Evolutionary conservation across 495 filamentous ascomycete species (phyloP), one percentile per base, ranked within the genome.

Genomic region (Xylaria nigripes): DNA sequence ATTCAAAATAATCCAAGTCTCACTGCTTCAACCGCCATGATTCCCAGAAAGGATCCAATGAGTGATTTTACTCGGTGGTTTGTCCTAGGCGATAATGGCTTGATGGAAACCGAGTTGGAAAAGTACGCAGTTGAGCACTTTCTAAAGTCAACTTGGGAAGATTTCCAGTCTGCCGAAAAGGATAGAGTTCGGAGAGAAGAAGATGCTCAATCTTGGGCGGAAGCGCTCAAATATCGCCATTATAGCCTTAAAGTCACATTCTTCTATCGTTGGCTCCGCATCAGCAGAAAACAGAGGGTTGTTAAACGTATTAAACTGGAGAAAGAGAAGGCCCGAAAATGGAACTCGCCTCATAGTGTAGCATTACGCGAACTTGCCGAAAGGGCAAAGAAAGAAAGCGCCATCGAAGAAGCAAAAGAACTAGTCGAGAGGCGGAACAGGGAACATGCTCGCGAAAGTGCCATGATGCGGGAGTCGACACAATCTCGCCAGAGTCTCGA

Each of bases 241-340:
- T 67, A 73, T 38, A 72, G 65, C 12, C 61, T 81, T 24, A 55
- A 59, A 12, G 65, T 72, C 25, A 79, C 75, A 44, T 81, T 68
- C 60, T 74, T 74, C 25, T 72, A 74, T 45, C 57, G 63, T 10
- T 81, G 78, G 78, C 68, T 70, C 45, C 58, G 74, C 23, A 61
- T 55, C 22, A 72, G 72, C 10, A 61, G 72, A 12, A 70, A 73
- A 43, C 71, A 72, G 6, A 66, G 49, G 52, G 34, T 55, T 15
- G 34, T 63, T 27, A 62, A 52, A 48, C 54, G 69, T 60, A 55
- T 67, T 46, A 64, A 62, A 41, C 29, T 63, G 44, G 64, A 65
- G 25, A 68, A 63, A 18, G 68, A 72, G 50, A 69, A 72, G 15
- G 65, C 61, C 21, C 56, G 61, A 27, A 61, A 64, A 44, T 61